phyloP scores from a whole-genome alignment of 139 green algal genomes.

The Medakamo hakoo region DNA sequence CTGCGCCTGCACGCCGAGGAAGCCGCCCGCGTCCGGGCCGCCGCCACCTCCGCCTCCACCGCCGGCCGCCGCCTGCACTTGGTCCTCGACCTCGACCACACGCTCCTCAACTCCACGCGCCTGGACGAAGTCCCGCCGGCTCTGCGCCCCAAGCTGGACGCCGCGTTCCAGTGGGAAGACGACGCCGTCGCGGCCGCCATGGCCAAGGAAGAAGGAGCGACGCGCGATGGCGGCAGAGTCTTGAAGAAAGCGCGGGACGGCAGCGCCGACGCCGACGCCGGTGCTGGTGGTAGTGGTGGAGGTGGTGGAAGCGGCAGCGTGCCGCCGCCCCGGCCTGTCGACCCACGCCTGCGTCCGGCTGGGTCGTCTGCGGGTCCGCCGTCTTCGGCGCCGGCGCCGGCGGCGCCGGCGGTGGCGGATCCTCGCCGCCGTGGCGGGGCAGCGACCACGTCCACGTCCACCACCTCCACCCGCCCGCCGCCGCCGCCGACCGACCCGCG shows the following conservation, averaged over 20 bases:
- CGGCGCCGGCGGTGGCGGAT: no score
- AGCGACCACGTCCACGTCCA: not conserved
- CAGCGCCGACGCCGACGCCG: not conserved
- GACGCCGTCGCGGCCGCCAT: slow-evolving; percentile 1
- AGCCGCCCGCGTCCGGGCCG: slow-evolving; percentile 22
- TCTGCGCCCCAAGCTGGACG: not conserved
- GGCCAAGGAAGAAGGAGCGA: slow-evolving; percentile 2
- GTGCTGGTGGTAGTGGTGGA: no score
- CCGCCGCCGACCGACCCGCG: not conserved
- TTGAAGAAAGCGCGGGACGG: no score
- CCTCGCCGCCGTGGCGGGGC: no score
- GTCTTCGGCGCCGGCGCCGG: no score
- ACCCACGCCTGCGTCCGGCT: no score
- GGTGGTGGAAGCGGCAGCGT: no score
- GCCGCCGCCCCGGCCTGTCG: no score
- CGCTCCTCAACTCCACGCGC: slow-evolving; percentile 67
- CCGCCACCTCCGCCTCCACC: not conserved
- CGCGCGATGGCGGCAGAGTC: no score
- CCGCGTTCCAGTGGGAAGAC: slow-evolving; percentile 4
- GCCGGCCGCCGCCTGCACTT: slow-evolving; percentile 25
- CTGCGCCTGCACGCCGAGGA: slow-evolving; percentile 25
- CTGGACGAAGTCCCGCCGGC: slow-evolving; percentile 20
- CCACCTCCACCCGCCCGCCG: not conserved
- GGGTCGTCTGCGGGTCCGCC: no score
- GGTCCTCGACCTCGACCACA: slow-evolving; percentile 92